These are phyloP conservation scores for Terfezia boudieri DNA, from an alignment of 495 filamentous ascomycete species.

Conservation along the genomic window DNA sequence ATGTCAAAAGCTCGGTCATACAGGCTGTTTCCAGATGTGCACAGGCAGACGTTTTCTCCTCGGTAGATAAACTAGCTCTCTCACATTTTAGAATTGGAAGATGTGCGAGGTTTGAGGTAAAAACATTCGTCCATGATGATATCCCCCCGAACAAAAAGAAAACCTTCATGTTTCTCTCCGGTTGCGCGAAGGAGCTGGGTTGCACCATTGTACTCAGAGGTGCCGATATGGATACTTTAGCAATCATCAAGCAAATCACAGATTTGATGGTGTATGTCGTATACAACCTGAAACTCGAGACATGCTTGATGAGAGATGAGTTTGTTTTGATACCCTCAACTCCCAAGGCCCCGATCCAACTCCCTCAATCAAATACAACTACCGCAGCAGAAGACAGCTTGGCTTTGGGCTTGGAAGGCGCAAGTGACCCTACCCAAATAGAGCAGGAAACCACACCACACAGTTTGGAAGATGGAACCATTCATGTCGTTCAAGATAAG, in stretches of 20 bases:
- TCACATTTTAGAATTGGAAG: constrained; percentile 56
- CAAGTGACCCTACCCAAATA: background rate
- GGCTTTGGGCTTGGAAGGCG: background rate
- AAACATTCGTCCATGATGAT: constrained; percentile 66
- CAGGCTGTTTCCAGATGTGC: constrained; percentile 83
- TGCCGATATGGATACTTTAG: constrained; percentile 41
- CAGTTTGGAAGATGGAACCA: background rate
- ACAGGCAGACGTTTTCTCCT: constrained; percentile 77
- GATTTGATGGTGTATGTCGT: constrained; percentile 99
- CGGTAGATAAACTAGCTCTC: constrained; percentile 79
- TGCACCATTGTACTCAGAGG: constrained; percentile 92
- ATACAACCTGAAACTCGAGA: constrained; percentile 92
- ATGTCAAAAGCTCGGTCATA: constrained; percentile 87
- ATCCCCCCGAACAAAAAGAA: constrained; percentile 48
- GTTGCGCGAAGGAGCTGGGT: constrained; percentile 75
- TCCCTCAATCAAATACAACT: constrained; percentile 2
- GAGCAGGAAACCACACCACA: constrained; percentile 1
- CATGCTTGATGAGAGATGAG: constrained; percentile 86
- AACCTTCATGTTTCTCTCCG: constrained; percentile 87
- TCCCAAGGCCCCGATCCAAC: constrained; percentile 7
- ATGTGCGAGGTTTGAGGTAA: constrained; percentile 75
- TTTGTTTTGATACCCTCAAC: constrained; percentile 66
- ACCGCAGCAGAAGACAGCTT: background rate
- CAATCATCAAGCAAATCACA: constrained; percentile 74
- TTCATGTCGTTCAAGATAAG: constrained; percentile 25